phyloP scores from a whole-genome alignment of 1,284 basidiomycete genomes.

The Jaminaea rosea region DNA sequence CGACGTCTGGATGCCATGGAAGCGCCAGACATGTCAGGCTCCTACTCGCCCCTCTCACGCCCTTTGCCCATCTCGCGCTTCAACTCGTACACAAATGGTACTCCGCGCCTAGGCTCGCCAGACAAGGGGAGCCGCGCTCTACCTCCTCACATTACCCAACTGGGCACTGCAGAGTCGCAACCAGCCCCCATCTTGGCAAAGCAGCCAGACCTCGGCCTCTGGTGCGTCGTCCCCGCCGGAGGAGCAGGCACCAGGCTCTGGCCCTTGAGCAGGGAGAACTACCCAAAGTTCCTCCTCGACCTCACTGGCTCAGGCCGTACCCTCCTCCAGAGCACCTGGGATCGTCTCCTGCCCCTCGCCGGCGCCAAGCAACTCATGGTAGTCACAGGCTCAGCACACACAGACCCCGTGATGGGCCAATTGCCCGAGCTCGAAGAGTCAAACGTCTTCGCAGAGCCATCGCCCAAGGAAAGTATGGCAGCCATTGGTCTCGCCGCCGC shows the following conservation, averaged over 20 bases:
- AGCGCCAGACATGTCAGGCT: conserved; percentile 15
- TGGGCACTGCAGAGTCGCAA: conserved; percentile 14
- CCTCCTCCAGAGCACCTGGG: conserved; percentile 12
- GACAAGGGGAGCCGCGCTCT: conserved; percentile 12
- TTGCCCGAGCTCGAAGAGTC: conserved; percentile 5
- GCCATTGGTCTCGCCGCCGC: conserved; percentile 40
- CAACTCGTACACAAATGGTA: conserved; percentile 6
- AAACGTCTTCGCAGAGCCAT: conserved; percentile 10
- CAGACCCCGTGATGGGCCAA: conserved; percentile 7
- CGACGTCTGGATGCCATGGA: conserved; percentile 31
- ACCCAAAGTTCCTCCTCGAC: conserved; percentile 12
- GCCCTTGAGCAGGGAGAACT: conserved; percentile 10
- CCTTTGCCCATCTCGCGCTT: conserved; percentile 15
- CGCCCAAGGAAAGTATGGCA: conserved; percentile 12
- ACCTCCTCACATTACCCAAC: conserved; percentile 8
- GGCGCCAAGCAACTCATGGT: conserved; percentile 3
- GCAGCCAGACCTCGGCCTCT: conserved; percentile 39
- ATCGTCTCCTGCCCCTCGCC: conserved; percentile 7
- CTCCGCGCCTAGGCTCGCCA: conserved; percentile 20
- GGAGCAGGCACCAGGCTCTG: conserved; percentile 12
- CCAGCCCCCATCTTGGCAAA: conserved; percentile 27
- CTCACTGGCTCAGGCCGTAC: conserved; percentile 7
- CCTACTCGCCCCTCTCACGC: conserved; percentile 16
- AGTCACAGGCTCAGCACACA: conserved; percentile 9
- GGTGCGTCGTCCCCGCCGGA: conserved; percentile 44